Evolutionary conservation across 352 stramenopile genomes (phyloP).

Genomic region (Phytophthora tentaculata): DNA sequence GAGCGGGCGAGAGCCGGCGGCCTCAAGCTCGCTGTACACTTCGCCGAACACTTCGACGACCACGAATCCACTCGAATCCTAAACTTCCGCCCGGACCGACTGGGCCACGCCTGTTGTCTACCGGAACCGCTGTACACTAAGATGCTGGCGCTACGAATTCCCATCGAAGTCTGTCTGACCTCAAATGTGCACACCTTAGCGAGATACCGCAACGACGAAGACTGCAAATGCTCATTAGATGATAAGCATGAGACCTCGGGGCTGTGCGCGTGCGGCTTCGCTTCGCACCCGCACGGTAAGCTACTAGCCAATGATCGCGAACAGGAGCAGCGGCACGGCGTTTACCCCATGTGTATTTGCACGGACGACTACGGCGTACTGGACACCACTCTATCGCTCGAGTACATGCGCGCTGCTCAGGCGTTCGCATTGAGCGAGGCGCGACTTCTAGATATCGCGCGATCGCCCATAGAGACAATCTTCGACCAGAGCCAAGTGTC

Average conservation of each 20-base stretch:
- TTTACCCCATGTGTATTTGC: conserved; percentile 90
- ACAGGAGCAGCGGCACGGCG: conserved; percentile 24
- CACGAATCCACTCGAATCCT: conserved; percentile 85
- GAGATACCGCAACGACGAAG: conserved; percentile 57
- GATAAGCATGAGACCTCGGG: conserved; percentile 46
- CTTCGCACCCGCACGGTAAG: conserved; percentile 80
- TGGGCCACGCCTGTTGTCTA: conserved; percentile 92
- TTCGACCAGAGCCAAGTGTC: conserved; percentile 56
- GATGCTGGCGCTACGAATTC: conserved; percentile 77
- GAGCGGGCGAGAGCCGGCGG: conserved; percentile 67
- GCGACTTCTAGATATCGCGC: conserved; percentile 52
- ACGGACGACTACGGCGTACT: conserved; percentile 95
- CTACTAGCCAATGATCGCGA: conserved; percentile 49
- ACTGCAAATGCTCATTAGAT: conserved; percentile 31
- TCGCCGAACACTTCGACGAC: conserved; percentile 91
- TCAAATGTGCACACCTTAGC: conserved; percentile 95
- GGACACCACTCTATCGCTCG: conserved; percentile 86
- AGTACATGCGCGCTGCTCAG: conserved; percentile 83
- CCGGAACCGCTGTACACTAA: conserved; percentile 71
- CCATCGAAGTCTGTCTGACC: conserved; percentile 94
- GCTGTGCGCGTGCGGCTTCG: conserved; percentile 72
- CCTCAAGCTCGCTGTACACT: conserved; percentile 92
- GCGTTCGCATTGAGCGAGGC: conserved; percentile 74
- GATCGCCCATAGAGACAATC: conserved; percentile 56
- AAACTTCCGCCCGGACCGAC: conserved; percentile 88